Conservation (phyloP, 192 early-diverging fungal genomes). For the Dispira simplex region DNA sequence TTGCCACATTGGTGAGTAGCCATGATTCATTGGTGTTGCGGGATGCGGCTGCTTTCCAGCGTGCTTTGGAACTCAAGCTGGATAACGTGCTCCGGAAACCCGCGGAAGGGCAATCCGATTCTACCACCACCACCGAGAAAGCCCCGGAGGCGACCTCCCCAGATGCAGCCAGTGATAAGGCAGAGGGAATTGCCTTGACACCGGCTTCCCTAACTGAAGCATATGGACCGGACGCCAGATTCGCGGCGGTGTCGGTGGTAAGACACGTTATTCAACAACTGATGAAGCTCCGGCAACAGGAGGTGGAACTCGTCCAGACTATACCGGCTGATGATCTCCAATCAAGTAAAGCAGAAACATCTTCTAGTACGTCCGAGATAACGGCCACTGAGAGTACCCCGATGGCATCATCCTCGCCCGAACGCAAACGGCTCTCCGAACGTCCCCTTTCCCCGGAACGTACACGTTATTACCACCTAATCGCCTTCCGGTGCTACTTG, state of each 20-base stretch:
- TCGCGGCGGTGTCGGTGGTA: background rate
- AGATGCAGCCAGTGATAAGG: background rate
- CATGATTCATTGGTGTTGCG: constrained; percentile 50
- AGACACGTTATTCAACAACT: background rate
- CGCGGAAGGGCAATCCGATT: constrained; percentile 38
- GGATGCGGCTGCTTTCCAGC: constrained; percentile 45
- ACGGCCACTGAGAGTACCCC: background rate
- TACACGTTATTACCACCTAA: background rate
- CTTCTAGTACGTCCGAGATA: background rate
- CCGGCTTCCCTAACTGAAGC: no score
- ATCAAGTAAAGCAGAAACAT: background rate
- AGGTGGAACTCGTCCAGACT: background rate
- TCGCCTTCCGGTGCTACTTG: constrained; percentile 55
- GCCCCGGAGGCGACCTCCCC: background rate
- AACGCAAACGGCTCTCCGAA: background rate
- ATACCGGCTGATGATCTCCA: background rate
- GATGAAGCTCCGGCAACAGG: background rate
- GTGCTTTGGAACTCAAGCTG: constrained; percentile 43
- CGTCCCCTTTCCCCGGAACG: background rate
- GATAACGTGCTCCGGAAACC: constrained; percentile 49
- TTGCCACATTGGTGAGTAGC: constrained; percentile 41
- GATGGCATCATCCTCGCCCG: background rate
- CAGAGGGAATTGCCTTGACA: no score
- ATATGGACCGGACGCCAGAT: background rate
- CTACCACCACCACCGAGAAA: constrained; percentile 17